These are phyloP conservation scores for Xylariaceae sp. DNA, from an alignment of 2,329 filamentous ascomycete genomes.

Conservation along the genomic window DNA sequence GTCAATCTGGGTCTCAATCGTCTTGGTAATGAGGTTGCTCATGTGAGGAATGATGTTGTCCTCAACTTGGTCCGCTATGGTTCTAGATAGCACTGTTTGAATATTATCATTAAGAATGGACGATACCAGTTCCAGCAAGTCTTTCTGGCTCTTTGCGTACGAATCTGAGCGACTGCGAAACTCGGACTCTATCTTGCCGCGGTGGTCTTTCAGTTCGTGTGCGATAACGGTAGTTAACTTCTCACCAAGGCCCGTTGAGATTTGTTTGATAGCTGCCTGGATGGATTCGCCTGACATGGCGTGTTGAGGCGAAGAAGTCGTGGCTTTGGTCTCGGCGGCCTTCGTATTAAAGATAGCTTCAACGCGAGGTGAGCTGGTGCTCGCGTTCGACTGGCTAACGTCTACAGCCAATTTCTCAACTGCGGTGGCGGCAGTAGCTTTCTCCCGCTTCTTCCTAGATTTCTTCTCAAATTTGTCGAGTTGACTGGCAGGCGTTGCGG, in stretches of 20 bases:
- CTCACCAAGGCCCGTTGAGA: conserved; percentile 47
- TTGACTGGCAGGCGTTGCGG: conserved; percentile 28
- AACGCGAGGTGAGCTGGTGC: conserved; percentile 33
- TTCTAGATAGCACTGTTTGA: conserved; percentile 66
- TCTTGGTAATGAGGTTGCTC: conserved; percentile 59
- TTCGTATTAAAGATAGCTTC: conserved; percentile 32
- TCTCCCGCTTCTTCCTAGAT: conserved; percentile 44
- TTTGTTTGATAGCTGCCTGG: conserved; percentile 49
- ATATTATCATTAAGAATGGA: conserved; percentile 58
- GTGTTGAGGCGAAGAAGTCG: conserved; percentile 22
- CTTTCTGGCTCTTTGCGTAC: conserved; percentile 49
- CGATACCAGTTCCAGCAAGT: conserved; percentile 53
- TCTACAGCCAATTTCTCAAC: conserved; percentile 35
- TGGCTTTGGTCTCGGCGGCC: conserved; percentile 28
- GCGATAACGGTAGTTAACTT: conserved; percentile 45
- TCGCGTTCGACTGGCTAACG: conserved; percentile 39
- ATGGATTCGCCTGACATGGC: conserved; percentile 40
- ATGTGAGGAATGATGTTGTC: conserved; percentile 71
- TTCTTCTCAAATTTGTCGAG: conserved; percentile 33
- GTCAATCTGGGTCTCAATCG: conserved; percentile 67
- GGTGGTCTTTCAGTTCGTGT: conserved; percentile 52
- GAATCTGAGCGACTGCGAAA: conserved; percentile 45
- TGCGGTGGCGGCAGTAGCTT: conserved; percentile 37
- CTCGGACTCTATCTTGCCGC: conserved; percentile 62
- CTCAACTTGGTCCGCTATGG: conserved; percentile 72